phyloP scores from a whole-genome alignment of 805 yeast genomes.

The Nakazawaea sp. region DNA sequence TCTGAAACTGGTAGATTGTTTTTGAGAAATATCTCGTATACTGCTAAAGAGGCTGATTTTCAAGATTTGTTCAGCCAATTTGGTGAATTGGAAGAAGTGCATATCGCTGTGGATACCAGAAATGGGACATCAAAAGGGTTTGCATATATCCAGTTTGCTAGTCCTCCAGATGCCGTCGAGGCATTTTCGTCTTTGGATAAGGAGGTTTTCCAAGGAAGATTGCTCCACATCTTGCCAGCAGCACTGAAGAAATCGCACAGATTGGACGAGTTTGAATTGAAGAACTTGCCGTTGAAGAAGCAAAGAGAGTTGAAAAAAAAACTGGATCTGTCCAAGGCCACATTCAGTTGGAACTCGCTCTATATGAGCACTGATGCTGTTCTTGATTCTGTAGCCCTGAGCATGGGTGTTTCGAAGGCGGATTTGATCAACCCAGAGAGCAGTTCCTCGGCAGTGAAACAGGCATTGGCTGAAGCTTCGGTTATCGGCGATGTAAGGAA shows the following conservation, averaged over 20 bases:
- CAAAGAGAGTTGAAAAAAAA: constrained; percentile 81
- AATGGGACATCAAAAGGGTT: constrained; percentile 90
- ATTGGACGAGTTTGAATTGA: constrained; percentile 84
- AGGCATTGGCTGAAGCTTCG: constrained; percentile 95
- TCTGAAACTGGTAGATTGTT: constrained; percentile 74
- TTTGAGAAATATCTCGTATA: constrained; percentile 76
- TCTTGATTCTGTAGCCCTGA: constrained; percentile 78
- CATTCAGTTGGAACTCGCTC: constrained; percentile 93
- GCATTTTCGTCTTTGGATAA: constrained; percentile 78
- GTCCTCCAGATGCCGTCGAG: constrained; percentile 62
- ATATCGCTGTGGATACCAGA: constrained; percentile 84
- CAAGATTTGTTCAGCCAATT: constrained; percentile 51
- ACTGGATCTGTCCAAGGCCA: constrained; percentile 76
- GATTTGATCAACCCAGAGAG: constrained; percentile 84
- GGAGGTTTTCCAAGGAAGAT: constrained; percentile 88
- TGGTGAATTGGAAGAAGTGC: constrained; percentile 83
- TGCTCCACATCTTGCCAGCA: constrained; percentile 84
- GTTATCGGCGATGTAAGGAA: constrained; percentile 87
- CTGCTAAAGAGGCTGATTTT: constrained; percentile 77
- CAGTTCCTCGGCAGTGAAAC: constrained; percentile 86
- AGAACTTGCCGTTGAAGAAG: constrained; percentile 87
- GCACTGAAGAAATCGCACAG: constrained; percentile 75
- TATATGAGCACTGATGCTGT: constrained; percentile 91
- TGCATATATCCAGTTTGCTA: constrained; percentile 73
- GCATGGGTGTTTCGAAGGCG: constrained; percentile 76